These are phyloP conservation scores for Candida berthetii DNA, from an alignment of 805 yeast species.

Conservation along the genomic window DNA sequence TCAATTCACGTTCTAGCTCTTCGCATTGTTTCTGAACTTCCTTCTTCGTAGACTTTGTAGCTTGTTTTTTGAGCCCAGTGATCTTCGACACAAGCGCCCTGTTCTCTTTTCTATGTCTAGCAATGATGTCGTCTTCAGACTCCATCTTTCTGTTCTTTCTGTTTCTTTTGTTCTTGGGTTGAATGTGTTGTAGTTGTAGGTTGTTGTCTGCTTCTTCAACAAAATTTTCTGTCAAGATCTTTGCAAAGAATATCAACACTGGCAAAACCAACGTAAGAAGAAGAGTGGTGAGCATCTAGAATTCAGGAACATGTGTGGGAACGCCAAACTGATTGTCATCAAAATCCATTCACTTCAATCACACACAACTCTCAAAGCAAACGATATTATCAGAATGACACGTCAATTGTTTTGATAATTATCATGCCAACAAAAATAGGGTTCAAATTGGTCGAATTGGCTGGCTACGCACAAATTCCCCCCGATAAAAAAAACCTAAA, in stretches of 20 bases:
- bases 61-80: constrained; percentile 78
- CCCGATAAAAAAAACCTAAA: no score
- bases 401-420: no score
- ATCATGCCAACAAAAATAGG: no score
- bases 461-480: no score
- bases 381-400: no score
- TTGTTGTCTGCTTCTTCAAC: not conserved
- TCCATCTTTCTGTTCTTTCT: constrained; percentile 19
- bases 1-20: constrained; percentile 51
- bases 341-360: no score
- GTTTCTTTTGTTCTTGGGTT: no score
- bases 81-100: constrained; percentile 60
- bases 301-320: no score
- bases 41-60: constrained; percentile 72
- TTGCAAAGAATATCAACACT: not conserved
- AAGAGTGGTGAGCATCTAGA: no score
- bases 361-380: no score
- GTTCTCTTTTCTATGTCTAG: constrained; percentile 63
- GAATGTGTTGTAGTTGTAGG: not conserved
- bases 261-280: not conserved
- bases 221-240: not conserved
- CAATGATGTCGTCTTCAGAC: constrained; percentile 41
- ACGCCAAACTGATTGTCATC: no score
- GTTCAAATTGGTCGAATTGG: no score
- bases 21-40: constrained; percentile 55